phyloP scores from a whole-genome alignment of 768 basidiomycete species.

The Boletus fagicola region DNA sequence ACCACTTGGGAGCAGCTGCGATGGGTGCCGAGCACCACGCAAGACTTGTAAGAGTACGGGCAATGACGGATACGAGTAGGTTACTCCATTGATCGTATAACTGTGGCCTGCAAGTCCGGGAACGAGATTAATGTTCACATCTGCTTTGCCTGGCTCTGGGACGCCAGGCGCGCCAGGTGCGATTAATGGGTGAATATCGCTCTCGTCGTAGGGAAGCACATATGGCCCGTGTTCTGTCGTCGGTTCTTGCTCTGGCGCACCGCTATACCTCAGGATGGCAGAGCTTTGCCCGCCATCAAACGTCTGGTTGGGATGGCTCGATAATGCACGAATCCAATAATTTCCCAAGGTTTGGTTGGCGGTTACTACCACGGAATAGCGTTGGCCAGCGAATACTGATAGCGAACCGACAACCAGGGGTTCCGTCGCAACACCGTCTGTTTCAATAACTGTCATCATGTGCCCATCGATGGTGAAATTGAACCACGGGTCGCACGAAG shows the following conservation, averaged over 20 bases:
- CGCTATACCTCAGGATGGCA: constrained; percentile 23
- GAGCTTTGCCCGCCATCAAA: constrained; percentile 30
- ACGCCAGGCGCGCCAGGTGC: constrained; percentile 24
- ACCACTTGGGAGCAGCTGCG: constrained; percentile 13
- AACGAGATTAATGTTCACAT: constrained; percentile 24
- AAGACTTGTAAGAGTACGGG: constrained; percentile 25
- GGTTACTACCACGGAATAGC: constrained; percentile 46
- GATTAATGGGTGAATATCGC: constrained; percentile 18
- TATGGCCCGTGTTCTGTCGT: constrained; percentile 20
- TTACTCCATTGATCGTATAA: constrained; percentile 11
- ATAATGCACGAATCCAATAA: constrained; percentile 34
- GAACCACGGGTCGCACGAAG: constrained; percentile 35
- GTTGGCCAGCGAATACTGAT: constrained; percentile 39
- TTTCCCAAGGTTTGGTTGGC: constrained; percentile 41
- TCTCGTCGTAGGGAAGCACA: constrained; percentile 15
- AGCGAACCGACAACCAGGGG: constrained; percentile 40
- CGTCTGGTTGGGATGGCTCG: constrained; percentile 26
- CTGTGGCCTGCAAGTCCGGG: background rate
- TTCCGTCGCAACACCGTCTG: constrained; percentile 39
- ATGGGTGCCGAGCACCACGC: constrained; percentile 19
- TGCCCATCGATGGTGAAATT: constrained; percentile 29
- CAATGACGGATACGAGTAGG: constrained; percentile 6
- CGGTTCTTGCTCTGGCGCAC: constrained; percentile 29
- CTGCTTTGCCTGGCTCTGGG: constrained; percentile 23
- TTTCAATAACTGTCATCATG: constrained; percentile 39